Evolutionary conservation across 441 rosid species (phyloP).

Genomic region (Jatropha podagrica): DNA sequence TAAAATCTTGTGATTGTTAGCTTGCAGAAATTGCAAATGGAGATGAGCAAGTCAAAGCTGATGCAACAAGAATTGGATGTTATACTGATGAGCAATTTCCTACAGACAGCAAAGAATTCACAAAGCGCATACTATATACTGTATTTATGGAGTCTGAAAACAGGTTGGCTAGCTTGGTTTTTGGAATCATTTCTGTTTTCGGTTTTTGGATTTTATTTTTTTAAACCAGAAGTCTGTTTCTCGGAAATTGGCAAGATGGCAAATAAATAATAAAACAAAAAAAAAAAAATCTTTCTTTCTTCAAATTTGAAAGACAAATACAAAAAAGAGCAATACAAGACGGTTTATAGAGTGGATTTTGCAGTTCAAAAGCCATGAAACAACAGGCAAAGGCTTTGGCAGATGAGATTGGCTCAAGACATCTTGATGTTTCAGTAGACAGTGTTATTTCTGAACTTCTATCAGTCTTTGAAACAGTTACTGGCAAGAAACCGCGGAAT

Average conservation of each 20-base stretch:
- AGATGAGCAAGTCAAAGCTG: constrained; percentile 91
- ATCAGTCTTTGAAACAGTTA: constrained; percentile 70
- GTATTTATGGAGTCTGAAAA: constrained; percentile 94
- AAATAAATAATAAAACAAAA: too few species aligned
- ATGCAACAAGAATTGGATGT: constrained; percentile 77
- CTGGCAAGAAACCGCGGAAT: constrained; percentile 74
- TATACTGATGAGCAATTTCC: constrained; percentile 73
- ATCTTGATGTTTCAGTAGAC: constrained; percentile 82
- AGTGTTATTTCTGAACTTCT: constrained; percentile 73
- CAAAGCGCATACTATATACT: constrained; percentile 84
- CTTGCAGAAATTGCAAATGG: constrained; percentile 78
- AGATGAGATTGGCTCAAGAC: constrained; percentile 97
- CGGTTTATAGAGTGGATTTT: not conserved
- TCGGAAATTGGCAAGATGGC: too few species aligned
- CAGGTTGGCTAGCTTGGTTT: constrained; percentile 45
- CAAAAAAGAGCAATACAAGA: too few species aligned
- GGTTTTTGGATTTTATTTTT: too few species aligned
- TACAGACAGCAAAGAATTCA: constrained; percentile 84
- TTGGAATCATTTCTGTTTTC: too few species aligned
- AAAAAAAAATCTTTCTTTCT: too few species aligned
- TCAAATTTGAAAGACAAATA: too few species aligned
- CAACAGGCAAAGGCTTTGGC: constrained; percentile 75
- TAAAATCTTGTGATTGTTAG: constrained; percentile 10
- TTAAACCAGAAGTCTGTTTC: too few species aligned
- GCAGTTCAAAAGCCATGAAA: constrained; percentile 71